Evolutionary conservation across 805 yeast genomes (phyloP), one percentile per base, ranked within the genome.

Genomic region (Zygoascus ofunaensis): DNA sequence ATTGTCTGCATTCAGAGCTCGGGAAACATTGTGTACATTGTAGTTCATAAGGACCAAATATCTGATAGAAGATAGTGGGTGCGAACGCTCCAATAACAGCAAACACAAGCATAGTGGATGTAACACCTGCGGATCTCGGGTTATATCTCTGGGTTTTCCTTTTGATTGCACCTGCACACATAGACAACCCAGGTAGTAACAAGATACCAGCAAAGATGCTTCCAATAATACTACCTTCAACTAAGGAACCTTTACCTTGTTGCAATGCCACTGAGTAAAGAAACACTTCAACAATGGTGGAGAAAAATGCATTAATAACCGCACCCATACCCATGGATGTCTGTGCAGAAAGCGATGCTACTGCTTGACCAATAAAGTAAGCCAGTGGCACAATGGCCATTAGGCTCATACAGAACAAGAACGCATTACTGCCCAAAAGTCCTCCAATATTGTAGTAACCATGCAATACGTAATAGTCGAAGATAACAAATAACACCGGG

Each of bases 281-380:
- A 61, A 81, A 92, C 5, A 92, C 83, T 61, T 92, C 98, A 4
- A 92, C 97, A 41, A 92, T 74, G 0, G 98, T 89, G 1, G 97
- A 89, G 71, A 92, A 92, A 57, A 92, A 90, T 0, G 98, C 98
- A 62, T 92, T 92, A 55, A 92, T 87, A 0, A 89, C 96, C 1
- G 98, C 98, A 68, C 97, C 97, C 48, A 92, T 79, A 23, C 97
- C 97, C 98, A 92, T 92, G 0, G 97, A 89, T 0, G 97, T 86
- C 66, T 92, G 98, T 0, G 98, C 97, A 4, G 95, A 84, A 47
- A 92, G 92, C 2, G 97, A 89, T 0, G 98, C 98, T n/a, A 92
- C 98, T 4, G 97, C 97, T 63, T 90, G 97, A 3, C 98, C 98
- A 55, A 92, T 89, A 64, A 87, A 92, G 60, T 92, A 90, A 0